phyloP scores from a whole-genome alignment of 2,329 filamentous ascomycete genomes.

The Trichophaea hybrida region DNA sequence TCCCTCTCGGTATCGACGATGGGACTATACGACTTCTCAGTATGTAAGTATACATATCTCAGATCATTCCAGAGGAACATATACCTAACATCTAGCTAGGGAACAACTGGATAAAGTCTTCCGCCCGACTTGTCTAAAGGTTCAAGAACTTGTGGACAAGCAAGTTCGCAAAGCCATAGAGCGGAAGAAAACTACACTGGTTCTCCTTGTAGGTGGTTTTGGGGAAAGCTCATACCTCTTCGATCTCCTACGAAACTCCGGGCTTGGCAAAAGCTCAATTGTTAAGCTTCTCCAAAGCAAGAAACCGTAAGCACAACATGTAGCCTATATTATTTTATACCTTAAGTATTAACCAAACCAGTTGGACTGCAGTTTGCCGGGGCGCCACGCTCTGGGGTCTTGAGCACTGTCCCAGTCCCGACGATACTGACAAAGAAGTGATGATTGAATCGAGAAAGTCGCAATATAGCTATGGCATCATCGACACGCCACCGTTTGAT shows the following conservation, averaged over 20 bases:
- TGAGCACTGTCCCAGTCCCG: neutral
- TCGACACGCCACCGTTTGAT: neutral
- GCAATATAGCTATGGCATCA: neutral
- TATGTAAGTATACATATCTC: neutral
- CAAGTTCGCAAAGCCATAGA: neutral
- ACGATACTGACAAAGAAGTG: neutral
- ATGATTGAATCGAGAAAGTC: neutral
- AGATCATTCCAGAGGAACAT: too few species aligned
- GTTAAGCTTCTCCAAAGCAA: neutral
- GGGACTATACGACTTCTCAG: neutral
- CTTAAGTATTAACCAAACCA: neutral
- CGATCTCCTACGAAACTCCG: neutral
- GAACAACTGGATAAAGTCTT: too few species aligned
- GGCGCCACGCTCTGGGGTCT: neutral
- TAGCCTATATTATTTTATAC: neutral
- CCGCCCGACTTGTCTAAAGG: neutral
- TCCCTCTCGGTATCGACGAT: neutral
- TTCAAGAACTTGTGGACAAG: neutral
- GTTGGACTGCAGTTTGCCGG: neutral
- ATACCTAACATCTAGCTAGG: too few species aligned
- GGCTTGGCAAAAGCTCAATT: neutral
- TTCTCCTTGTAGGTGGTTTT: neutral
- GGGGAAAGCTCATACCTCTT: neutral
- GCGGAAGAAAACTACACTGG: neutral
- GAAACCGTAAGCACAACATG: neutral